Base-by-base conservation (phyloP, 495 filamentous ascomycete genomes). In the Neurospora tetrasperma region DNA sequence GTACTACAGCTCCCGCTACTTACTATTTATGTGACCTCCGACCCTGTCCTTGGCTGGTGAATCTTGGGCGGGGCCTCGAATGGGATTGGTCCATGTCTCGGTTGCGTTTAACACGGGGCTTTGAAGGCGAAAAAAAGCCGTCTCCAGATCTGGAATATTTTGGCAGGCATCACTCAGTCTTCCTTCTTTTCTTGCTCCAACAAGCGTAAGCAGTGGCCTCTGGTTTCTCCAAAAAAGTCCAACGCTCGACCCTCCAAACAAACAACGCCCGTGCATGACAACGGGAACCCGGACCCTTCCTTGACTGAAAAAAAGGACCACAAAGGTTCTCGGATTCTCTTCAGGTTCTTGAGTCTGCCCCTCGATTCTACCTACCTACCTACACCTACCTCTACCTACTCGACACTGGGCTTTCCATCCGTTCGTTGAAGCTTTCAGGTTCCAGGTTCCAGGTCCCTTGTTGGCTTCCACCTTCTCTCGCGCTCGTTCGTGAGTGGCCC, bases 11-110 rank as follows among this genome's bases (percentile, higher is more conserved):
- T 62, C 5, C 35, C 35, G 35, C 35, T 38, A 38, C 20, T 62
- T 5, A 38, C 20, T 62, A 62, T 62, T 62, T 31, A 62, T 62
- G 54, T 62, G 54, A 62, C 54, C 54, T 62, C 23, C 54, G 54
- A 62, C 54, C 54, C 54, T 62, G 48, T 59, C 48, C 48, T 23
- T 62, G 54, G 54, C 54, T 11, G 54, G 54, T 62, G 54, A 62
- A 20, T 31, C 23, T 62, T 62, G 54, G 54, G 54, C 54, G 54
- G 54, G 54, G 12, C 54, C 54, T 62, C 54, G 27, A 14, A 14
- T 62, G 54, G 54, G 54, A 62, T 62, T 62, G 54, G 54, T 62
- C 54, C 54, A 62, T 62, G 54, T 62, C 54, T 62, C 54, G 54
- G 54, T 62, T 62, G 54, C 14, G 54, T 62, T 62, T 35, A 62